These are phyloP conservation scores for Beta corolliflora DNA, from an alignment of 179 eudicot genomes.

Conservation along the genomic window DNA sequence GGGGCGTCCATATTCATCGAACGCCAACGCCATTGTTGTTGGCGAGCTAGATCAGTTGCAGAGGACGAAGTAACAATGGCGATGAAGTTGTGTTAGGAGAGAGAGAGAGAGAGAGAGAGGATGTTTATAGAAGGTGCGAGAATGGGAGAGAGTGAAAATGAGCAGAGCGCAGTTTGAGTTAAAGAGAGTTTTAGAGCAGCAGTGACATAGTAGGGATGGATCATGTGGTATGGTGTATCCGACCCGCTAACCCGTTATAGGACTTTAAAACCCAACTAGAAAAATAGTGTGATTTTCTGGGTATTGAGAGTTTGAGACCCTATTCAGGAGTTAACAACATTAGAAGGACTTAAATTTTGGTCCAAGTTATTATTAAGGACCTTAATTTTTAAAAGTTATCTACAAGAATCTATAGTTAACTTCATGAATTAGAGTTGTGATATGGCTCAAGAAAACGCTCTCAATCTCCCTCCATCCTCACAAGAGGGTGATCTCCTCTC, in stretches of 20 bases:
- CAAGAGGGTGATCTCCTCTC: too few species aligned
- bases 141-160: background rate
- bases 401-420: too few species aligned
- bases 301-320: too few species aligned
- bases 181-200: background rate
- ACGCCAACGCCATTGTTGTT: conserved; percentile 73
- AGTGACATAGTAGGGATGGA: conserved; percentile 1
- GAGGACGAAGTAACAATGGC: background rate
- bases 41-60: too few species aligned
- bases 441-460: too few species aligned
- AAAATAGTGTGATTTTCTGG: too few species aligned
- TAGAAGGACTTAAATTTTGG: too few species aligned
- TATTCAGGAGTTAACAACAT: too few species aligned
- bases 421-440: too few species aligned
- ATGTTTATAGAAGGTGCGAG: background rate
- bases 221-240: background rate
- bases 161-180: background rate
- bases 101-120: background rate
- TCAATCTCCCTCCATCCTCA: too few species aligned
- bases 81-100: background rate
- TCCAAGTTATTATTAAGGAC: too few species aligned
- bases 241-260: background rate
- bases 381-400: too few species aligned
- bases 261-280: background rate
- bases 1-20: conserved; percentile 89